phyloP scores from a whole-genome alignment of 495 filamentous ascomycete genomes.

The Hyaloscypha hepaticicola region DNA sequence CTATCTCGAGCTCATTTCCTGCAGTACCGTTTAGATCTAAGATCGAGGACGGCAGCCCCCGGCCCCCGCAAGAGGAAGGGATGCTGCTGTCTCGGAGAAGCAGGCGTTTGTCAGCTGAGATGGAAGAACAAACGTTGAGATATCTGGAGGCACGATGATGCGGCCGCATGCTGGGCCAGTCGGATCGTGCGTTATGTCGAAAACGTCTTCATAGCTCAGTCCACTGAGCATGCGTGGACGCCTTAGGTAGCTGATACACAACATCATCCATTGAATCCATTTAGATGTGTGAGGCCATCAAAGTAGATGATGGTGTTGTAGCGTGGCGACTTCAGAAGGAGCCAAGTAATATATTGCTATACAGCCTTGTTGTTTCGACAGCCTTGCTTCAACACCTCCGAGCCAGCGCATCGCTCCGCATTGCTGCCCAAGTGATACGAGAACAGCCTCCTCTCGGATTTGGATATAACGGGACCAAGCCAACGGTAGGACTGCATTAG shows the following conservation, averaged over 20 bases:
- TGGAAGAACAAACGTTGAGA: background rate
- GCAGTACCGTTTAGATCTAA: constrained; percentile 4
- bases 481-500: constrained; percentile 9
- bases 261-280: background rate
- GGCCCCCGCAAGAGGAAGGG: background rate
- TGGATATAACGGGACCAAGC: constrained; percentile 11
- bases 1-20: constrained; percentile 3
- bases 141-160: background rate
- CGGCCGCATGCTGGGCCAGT: constrained; percentile 9
- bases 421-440: constrained; percentile 29
- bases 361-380: constrained; percentile 20
- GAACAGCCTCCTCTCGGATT: constrained; percentile 11
- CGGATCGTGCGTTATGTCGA: constrained; percentile 18
- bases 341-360: constrained; percentile 25
- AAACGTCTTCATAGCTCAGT: constrained; percentile 16
- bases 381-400: constrained; percentile 29
- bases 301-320: background rate
- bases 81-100: constrained; percentile 5
- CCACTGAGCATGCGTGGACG: background rate
- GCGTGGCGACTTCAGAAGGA: constrained; percentile 30
- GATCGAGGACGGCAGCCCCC: constrained; percentile 2
- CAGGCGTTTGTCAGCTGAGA: constrained; percentile 14
- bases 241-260: constrained; percentile 16
- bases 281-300: background rate
- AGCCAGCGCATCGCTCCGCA: constrained; percentile 28